These are phyloP conservation scores for Picea abies DNA, from an alignment of 83 land plant species.

Conservation along the genomic window DNA sequence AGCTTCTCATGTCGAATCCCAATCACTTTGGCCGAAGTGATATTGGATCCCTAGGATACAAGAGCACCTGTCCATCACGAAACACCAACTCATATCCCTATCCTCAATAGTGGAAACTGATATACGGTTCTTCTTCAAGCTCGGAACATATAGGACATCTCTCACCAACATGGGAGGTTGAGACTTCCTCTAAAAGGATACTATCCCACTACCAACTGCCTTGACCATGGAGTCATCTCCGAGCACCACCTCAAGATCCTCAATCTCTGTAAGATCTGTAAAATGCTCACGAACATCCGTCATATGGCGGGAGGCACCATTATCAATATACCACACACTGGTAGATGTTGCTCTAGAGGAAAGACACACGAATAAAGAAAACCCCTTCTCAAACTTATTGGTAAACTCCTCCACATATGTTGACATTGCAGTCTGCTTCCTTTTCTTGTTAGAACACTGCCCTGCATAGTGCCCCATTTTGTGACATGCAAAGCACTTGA, in stretches of 20 bases:
- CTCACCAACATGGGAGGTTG: neutral
- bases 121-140: neutral
- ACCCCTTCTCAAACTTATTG: neutral
- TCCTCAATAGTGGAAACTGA: neutral
- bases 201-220: neutral
- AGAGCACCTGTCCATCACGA: neutral
- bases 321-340: neutral
- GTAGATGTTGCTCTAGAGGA: neutral
- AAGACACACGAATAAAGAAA: neutral
- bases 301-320: neutral
- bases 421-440: neutral
- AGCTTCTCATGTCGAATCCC: neutral
- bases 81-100: neutral
- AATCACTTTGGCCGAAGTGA: neutral
- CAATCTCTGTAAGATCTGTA: neutral
- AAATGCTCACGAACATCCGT: neutral
- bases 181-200: neutral
- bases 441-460: no score
- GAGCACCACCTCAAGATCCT: neutral
- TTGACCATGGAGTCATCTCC: neutral
- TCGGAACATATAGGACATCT: neutral
- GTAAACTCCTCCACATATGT: neutral
- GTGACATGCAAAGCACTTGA: no score
- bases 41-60: neutral
- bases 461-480: no score